Conservation (phyloP, 2,329 filamentous ascomycete genomes). For the Pseudogymnoascus sp. region DNA sequence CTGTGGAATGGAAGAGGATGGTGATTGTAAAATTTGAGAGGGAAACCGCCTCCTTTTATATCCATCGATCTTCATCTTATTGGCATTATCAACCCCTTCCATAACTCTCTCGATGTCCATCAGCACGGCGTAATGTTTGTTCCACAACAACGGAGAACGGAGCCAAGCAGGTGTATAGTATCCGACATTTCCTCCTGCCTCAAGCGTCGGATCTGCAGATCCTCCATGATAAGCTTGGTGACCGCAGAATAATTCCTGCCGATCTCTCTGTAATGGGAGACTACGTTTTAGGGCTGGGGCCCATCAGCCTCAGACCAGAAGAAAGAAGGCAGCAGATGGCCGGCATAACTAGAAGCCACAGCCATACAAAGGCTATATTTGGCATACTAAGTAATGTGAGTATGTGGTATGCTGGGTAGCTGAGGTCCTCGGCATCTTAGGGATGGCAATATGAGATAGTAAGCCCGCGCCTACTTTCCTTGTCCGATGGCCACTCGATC, state of each 20-base stretch:
- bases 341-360: not conserved
- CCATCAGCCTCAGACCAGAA: not conserved
- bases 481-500: not conserved
- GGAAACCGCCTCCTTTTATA: not conserved
- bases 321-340: not conserved
- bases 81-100: not conserved
- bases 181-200: not conserved
- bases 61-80: not conserved
- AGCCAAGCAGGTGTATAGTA: not conserved
- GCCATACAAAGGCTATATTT: not conserved
- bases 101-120: not conserved
- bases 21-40: not conserved
- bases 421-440: not conserved
- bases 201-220: not conserved
- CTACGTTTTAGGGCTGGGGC: not conserved
- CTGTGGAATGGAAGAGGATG: not conserved
- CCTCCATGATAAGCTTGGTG: not conserved
- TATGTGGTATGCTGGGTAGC: too few relatives aligned
- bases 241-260: not conserved
- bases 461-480: not conserved
- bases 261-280: not conserved
- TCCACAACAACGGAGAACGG: not conserved
- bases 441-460: not conserved
- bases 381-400: not conserved
- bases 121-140: not conserved